A percentile compares a stretch with the other conserved stretches of the same genome.
Evolutionary conservation across 1,284 basidiomycete species (phyloP).

Genomic region (Marasmius fiardii): DNA sequence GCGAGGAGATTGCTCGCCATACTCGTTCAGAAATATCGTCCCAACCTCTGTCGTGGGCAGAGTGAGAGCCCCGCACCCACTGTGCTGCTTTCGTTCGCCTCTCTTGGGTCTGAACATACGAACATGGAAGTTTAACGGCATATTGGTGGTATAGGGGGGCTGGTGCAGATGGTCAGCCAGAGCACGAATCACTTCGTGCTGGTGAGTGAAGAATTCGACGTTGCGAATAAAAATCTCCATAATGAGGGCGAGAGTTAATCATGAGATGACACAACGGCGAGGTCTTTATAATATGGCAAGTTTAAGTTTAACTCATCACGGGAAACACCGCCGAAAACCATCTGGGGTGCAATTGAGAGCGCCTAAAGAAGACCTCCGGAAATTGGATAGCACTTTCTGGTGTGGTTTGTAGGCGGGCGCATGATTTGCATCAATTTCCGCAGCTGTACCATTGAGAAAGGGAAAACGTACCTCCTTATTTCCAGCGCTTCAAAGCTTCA

Average conservation of each 20-base stretch:
- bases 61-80: constrained; percentile 11
- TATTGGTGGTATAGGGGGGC: constrained; percentile 3
- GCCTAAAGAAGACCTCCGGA: no score
- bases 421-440: no score
- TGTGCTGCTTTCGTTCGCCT: constrained; percentile 4
- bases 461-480: no score
- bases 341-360: no score
- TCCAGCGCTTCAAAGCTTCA: no score
- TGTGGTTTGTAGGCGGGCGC: no score
- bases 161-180: constrained; percentile 9
- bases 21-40: constrained; percentile 7
- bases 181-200: constrained; percentile 7
- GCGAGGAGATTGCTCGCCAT: constrained; percentile 1
- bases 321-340: no score
- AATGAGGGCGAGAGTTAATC: not conserved
- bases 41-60: constrained; percentile 9
- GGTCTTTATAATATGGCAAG: not conserved
- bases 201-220: constrained; percentile 10
- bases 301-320: no score
- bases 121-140: constrained; percentile 14
- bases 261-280: not conserved
- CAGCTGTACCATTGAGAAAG: no score
- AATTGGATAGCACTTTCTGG: no score
- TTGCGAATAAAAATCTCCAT: constrained; percentile 15
- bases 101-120: constrained; percentile 9